Evolutionary conservation across 768 basidiomycete species (phyloP).

Genomic region (Auricularia sp.): DNA sequence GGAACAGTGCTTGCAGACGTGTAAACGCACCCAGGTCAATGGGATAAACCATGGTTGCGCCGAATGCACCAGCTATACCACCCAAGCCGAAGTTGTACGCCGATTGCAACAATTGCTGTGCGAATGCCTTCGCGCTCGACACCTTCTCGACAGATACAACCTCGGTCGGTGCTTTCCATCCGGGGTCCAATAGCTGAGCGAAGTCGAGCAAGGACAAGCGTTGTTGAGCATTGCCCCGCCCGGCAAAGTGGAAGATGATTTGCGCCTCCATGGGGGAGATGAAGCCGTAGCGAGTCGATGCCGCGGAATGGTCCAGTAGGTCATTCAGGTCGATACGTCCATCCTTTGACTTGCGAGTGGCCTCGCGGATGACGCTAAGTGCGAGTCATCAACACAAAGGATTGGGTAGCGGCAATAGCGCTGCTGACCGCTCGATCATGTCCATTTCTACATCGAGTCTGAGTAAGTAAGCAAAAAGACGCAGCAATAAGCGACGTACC

Average conservation of each 20-base stretch:
- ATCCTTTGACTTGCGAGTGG: slow-evolving; percentile 82
- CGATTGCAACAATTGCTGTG: slow-evolving; percentile 55
- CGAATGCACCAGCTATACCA: slow-evolving; percentile 85
- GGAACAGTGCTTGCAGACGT: neutral
- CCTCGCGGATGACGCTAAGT: slow-evolving; percentile 74
- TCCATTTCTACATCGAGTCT: slow-evolving; percentile 68
- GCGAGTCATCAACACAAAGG: slow-evolving; percentile 5
- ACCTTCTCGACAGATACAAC: slow-evolving; percentile 26
- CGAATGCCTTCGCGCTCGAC: slow-evolving; percentile 29
- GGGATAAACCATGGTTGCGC: slow-evolving; percentile 96
- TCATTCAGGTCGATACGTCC: slow-evolving; percentile 94
- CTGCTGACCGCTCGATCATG: slow-evolving; percentile 73
- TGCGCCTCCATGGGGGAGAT: slow-evolving; percentile 98
- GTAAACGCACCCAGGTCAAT: slow-evolving; percentile 73
- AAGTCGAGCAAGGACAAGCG: slow-evolving; percentile 84
- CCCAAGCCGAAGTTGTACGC: slow-evolving; percentile 83
- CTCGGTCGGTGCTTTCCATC: slow-evolving; percentile 68
- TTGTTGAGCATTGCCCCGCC: slow-evolving; percentile 58
- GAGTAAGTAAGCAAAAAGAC: slow-evolving; percentile 2
- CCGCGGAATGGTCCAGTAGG: slow-evolving; percentile 81
- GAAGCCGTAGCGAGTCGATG: slow-evolving; percentile 82
- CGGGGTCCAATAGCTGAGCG: slow-evolving; percentile 83
- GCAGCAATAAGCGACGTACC: slow-evolving; percentile 35
- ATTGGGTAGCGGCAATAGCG: neutral
- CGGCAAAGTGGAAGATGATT: slow-evolving; percentile 96